Evolutionary conservation across 768 basidiomycete species (phyloP).

Genomic region (Russula dissimulans): DNA sequence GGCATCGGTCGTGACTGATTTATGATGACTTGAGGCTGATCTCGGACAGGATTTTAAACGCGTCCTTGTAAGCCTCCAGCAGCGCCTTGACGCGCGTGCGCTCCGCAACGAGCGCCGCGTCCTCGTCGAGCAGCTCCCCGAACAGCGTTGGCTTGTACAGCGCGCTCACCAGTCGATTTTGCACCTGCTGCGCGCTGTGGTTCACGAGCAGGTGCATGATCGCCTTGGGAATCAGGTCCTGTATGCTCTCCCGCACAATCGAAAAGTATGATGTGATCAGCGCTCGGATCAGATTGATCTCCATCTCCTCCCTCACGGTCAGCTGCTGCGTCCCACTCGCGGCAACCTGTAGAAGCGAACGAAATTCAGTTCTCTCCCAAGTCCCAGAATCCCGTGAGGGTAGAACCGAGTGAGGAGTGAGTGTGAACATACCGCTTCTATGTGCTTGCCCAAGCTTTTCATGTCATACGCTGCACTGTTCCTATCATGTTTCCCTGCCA

Average conservation of each 20-base stretch:
- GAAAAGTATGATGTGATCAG: constrained; percentile 93
- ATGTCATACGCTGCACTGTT: constrained; percentile 90
- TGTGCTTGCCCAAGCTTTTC: constrained; percentile 96
- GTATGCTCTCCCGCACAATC: constrained; percentile 93
- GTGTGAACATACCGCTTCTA: constrained; percentile 75
- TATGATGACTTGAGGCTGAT: constrained; percentile 61
- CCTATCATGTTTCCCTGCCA: constrained; percentile 65
- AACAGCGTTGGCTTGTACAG: constrained; percentile 95
- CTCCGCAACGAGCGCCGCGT: constrained; percentile 91
- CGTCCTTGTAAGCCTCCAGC: constrained; percentile 92
- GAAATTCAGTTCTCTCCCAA: not conserved
- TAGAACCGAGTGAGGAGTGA: too few species aligned
- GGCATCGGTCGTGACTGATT: not conserved
- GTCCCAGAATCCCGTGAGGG: not conserved
- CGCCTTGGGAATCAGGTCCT: constrained; percentile 94
- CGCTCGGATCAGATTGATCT: constrained; percentile 87
- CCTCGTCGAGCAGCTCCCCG: constrained; percentile 84
- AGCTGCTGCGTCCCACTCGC: constrained; percentile 54
- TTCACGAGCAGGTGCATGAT: constrained; percentile 99
- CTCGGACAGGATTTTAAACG: constrained; percentile 80
- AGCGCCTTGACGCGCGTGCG: constrained; percentile 87
- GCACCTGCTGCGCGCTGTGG: constrained; percentile 91
- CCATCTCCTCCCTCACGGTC: constrained; percentile 88
- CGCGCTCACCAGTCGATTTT: constrained; percentile 89
- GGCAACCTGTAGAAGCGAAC: constrained; percentile 28